A percentile compares a stretch with the other conserved stretches of the same genome.
Evolutionary conservation across 345 rosid species (phyloP).

Genomic region (Physaria fendleri): DNA sequence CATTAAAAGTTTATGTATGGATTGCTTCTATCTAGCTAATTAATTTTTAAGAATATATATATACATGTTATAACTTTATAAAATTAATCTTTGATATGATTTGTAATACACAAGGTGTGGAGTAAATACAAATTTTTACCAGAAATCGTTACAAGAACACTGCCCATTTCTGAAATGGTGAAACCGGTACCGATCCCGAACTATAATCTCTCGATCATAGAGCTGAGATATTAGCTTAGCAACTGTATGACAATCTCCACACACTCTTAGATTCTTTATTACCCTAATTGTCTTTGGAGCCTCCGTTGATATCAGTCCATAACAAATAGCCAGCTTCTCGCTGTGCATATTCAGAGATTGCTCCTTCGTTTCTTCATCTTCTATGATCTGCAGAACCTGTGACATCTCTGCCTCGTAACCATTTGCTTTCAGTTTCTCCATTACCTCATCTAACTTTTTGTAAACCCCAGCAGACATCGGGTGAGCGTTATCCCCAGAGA

Average conservation of each 20-base stretch:
- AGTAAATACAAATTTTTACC: slow-evolving; percentile 33
- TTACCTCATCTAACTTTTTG: slow-evolving; percentile 46
- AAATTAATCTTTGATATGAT: no score
- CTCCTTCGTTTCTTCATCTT: slow-evolving; percentile 58
- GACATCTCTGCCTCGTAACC: slow-evolving; percentile 55
- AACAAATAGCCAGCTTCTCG: slow-evolving; percentile 64
- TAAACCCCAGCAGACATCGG: slow-evolving; percentile 48
- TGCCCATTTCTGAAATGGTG: slow-evolving; percentile 59
- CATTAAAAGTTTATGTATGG: no score
- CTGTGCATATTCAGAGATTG: slow-evolving; percentile 58
- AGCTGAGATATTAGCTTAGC: slow-evolving; percentile 57
- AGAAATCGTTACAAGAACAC: slow-evolving; percentile 66
- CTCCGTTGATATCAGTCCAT: slow-evolving; percentile 45
- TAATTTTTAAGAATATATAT: no score
- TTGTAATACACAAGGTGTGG: slow-evolving; percentile 3
- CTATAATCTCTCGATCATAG: slow-evolving; percentile 48
- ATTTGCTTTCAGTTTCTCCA: slow-evolving; percentile 34
- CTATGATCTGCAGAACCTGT: slow-evolving; percentile 56
- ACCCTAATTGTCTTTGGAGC: slow-evolving; percentile 47
- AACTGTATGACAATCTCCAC: slow-evolving; percentile 60
- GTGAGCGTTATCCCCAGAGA: slow-evolving; percentile 54
- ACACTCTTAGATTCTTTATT: slow-evolving; percentile 63
- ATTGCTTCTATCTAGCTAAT: no score
- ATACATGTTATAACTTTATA: no score
- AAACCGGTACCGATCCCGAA: slow-evolving; percentile 57